Percentiles rank a stretch among this genome's conserved stretches.
phyloP scores from a whole-genome alignment of 192 early-diverging fungal species.

The Tieghemiomyces parasiticus region DNA sequence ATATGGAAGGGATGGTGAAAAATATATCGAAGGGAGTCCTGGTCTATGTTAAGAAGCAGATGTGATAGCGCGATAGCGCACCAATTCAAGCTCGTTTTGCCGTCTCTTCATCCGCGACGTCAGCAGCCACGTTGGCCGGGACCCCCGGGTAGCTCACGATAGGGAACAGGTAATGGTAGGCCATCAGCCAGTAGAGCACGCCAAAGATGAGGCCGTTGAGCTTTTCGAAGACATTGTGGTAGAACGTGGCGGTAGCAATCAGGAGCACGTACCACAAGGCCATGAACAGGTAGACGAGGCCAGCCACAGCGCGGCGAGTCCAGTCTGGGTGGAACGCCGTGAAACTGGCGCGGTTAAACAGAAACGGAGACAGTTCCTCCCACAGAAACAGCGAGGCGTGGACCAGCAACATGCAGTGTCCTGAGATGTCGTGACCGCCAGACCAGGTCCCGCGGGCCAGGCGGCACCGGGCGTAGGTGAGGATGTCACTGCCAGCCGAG shows the following conservation, averaged over 20 bases:
- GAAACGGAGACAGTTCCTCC: constrained; percentile 40
- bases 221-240: constrained; percentile 56
- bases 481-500: neutral
- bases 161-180: constrained; percentile 18
- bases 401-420: constrained; percentile 72
- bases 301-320: constrained; percentile 18
- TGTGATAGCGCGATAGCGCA: too few species aligned
- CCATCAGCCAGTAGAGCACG: constrained; percentile 45
- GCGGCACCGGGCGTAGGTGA: constrained; percentile 25
- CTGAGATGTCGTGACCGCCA: constrained; percentile 74
- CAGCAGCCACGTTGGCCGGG: neutral
- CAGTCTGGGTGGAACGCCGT: constrained; percentile 8
- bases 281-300: constrained; percentile 26
- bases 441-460: constrained; percentile 47
- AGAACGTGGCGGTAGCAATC: constrained; percentile 60
- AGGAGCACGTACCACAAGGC: constrained; percentile 65
- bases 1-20: too few species aligned
- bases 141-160: constrained; percentile 3
- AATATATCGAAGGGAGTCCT: too few species aligned
- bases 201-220: constrained; percentile 51
- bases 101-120: neutral
- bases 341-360: constrained; percentile 15
- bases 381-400: constrained; percentile 57
- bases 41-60: too few species aligned
- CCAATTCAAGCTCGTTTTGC: too few species aligned